phyloP scores from a whole-genome alignment of 768 basidiomycete species.

The Grammothele lineata region DNA sequence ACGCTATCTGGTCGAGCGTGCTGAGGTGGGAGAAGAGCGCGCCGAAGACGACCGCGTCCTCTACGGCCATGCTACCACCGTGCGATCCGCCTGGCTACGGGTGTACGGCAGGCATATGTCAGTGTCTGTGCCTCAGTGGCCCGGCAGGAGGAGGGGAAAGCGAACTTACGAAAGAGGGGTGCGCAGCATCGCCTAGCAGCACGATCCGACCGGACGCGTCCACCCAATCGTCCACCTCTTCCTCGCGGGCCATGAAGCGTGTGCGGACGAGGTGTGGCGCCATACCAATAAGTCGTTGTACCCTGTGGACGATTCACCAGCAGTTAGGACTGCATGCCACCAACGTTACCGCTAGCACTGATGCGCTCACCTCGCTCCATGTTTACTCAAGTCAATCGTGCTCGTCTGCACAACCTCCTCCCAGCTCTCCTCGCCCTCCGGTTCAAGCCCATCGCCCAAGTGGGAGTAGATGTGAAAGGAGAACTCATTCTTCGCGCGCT shows the following conservation, averaged over 20 bases:
- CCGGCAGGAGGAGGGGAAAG: no score
- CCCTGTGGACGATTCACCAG: conserved; percentile 17
- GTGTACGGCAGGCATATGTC: not conserved
- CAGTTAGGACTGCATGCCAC: no score
- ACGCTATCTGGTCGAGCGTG: conserved; percentile 42
- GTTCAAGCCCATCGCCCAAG: conserved; percentile 27
- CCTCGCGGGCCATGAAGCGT: conserved; percentile 26
- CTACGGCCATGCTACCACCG: conserved; percentile 47
- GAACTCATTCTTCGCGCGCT: conserved; percentile 38
- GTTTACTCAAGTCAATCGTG: conserved; percentile 30
- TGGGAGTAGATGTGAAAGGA: conserved; percentile 36
- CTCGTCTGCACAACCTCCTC: conserved; percentile 28
- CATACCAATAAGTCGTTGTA: conserved; percentile 32
- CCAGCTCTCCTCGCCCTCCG: conserved; percentile 32
- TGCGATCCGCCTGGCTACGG: conserved; percentile 52
- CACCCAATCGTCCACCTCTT: conserved; percentile 43
- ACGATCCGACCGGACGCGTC: conserved; percentile 44
- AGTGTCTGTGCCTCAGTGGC: no score
- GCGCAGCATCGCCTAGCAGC: conserved; percentile 59
- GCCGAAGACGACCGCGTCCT: conserved; percentile 60
- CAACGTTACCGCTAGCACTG: not conserved
- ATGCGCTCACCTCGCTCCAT: conserved; percentile 35
- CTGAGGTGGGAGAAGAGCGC: conserved; percentile 54
- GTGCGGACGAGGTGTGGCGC: conserved; percentile 35
- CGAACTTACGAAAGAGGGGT: conserved; percentile 47